Evolutionary conservation across 257 asterid species (phyloP), one percentile per base, ranked within the genome.

Genomic region (Solanum bukasovii): DNA sequence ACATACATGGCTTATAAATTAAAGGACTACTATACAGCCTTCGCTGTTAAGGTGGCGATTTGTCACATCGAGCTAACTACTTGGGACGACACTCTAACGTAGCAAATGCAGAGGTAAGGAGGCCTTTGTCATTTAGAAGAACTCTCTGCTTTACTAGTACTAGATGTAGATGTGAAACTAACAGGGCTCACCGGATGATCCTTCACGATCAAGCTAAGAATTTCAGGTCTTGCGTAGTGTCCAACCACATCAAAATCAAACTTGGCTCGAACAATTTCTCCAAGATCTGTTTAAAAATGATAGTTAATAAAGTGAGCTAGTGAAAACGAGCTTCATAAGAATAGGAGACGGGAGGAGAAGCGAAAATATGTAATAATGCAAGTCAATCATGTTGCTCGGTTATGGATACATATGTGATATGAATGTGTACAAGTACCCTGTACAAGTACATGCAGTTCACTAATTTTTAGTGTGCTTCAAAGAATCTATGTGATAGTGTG

Each of bases 241-340:
- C 99, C 99, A 49, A 97, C 98, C 73, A 96, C 99, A 78, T 97
- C 99, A 83, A 96, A 96, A 88, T 94, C 98, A 82, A 97, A 97
- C 92, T 97, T 97, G 38, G 98, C 98, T 16, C 98, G 93, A 18
- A 90, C 97, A 52, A 97, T 94, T 88, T 96, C 99, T 84, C 96
- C 99, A 25, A 96, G 98, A 95, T 97, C 98, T 95, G 93, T 31
- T 84, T 25, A 89, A 49, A 52, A 81, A 8, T 27, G 20, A 29
- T 16, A 49, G 70, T 46, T 81, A 29, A 9, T 79, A 5, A 9
- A 46, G 85, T 16, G 40, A 16, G 85, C 38, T 46, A 79, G 40
- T 1, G 6, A 27, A 18, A 5, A 16, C 38, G 31, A 44, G 61
- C 84, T 78, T 42, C 65, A 13, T 78, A 42, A 6, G 33, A 75